Conservation (phyloP, 345 rosid genomes). For the Corchorus olitorius region DNA sequence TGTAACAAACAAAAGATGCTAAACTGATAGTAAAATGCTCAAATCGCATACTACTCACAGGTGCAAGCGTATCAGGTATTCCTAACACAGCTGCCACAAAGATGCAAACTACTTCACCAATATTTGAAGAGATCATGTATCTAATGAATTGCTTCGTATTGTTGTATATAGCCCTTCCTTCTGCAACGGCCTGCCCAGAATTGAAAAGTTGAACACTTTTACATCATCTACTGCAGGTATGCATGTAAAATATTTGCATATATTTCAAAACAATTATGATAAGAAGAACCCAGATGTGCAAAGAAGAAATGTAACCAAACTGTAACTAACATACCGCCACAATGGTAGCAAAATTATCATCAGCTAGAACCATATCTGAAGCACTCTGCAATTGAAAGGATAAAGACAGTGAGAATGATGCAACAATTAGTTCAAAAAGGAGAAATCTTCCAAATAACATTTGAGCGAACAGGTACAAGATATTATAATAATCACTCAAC, state of each 20-base stretch:
- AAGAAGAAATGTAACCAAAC: slow-evolving; percentile 15
- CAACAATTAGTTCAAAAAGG: neutral
- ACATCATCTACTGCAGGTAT: neutral
- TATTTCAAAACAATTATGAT: neutral
- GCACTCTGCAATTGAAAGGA: slow-evolving; percentile 73
- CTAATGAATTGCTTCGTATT: slow-evolving; percentile 98
- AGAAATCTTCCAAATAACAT: neutral
- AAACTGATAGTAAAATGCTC: slow-evolving; percentile 6
- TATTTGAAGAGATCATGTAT: slow-evolving; percentile 99
- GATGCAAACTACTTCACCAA: slow-evolving; percentile 99
- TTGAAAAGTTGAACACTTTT: slow-evolving; percentile 25
- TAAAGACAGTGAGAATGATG: slow-evolving; percentile 18
- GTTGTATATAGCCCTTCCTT: slow-evolving; percentile 98
- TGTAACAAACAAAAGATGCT: neutral
- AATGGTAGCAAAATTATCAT: slow-evolving; percentile 96
- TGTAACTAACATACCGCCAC: slow-evolving; percentile 70
- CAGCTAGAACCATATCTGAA: slow-evolving; percentile 99
- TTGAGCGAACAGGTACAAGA: neutral
- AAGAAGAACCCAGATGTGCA: slow-evolving; percentile 1
- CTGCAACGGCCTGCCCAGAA: slow-evolving; percentile 90
- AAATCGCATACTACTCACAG: slow-evolving; percentile 60
- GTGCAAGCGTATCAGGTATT: slow-evolving; percentile 97
- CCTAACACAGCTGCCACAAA: slow-evolving; percentile 99
- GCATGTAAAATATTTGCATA: neutral
- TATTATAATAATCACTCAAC: neutral